Percentiles rank a stretch among this genome's conserved stretches.
These are phyloP conservation scores for Triticum monococcum DNA, from an alignment of 176 grass and related monocot species.

Conservation along the genomic window DNA sequence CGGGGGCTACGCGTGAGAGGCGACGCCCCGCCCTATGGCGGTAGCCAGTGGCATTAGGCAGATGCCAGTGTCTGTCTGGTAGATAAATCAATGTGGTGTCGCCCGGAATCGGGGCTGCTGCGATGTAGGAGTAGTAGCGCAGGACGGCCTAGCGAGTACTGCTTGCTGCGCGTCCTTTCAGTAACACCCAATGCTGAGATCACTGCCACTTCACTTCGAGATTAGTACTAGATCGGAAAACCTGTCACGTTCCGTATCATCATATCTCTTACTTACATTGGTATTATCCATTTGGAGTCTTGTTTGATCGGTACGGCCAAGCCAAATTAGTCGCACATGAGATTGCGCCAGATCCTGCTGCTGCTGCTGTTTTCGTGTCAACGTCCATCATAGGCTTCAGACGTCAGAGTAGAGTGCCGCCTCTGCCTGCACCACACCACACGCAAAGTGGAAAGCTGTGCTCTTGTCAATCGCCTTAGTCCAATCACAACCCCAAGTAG, in stretches of 20 bases:
- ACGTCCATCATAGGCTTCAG: background rate
- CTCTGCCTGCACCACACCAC: background rate
- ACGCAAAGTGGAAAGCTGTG: conserved; percentile 17
- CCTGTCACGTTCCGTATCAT: no score
- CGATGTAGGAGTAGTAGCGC: no score
- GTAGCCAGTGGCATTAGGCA: background rate
- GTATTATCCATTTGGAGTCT: background rate
- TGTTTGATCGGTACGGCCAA: background rate
- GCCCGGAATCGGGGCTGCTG: no score
- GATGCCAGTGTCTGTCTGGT: background rate
- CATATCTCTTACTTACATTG: no score
- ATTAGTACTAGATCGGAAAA: no score
- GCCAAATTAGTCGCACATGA: background rate
- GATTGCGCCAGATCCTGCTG: background rate
- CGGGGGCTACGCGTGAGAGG: background rate
- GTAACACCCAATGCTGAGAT: no score
- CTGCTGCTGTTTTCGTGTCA: background rate
- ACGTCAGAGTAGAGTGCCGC: background rate
- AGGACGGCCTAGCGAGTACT: no score
- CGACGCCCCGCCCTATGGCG: background rate
- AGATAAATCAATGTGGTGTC: conserved; percentile 2
- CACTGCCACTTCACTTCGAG: no score
- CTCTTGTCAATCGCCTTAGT: background rate
- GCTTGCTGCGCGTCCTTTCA: no score
- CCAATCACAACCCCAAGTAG: background rate